Conservation (phyloP, 257 asterid genomes). For the Ocimum tenuiflorum region DNA sequence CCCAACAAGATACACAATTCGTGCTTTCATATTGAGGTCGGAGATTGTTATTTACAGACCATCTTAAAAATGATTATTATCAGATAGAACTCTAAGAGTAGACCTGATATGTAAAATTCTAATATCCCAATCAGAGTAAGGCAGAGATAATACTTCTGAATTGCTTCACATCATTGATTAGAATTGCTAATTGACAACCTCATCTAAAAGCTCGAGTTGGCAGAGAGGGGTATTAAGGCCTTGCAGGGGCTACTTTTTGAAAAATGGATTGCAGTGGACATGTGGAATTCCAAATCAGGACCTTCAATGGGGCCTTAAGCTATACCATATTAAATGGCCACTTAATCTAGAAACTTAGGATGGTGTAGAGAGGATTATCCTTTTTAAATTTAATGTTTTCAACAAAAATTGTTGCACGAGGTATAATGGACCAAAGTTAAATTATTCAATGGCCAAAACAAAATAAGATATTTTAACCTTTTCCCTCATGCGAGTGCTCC, state of each 20-base stretch:
- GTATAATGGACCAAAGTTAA: background rate
- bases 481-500: constrained; percentile 98
- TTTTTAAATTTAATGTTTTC: background rate
- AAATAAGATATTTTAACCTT: constrained; percentile 45
- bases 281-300: too few species aligned
- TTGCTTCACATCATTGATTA: too few species aligned
- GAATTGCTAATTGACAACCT: too few species aligned
- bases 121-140: background rate
- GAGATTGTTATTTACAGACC: background rate
- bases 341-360: background rate
- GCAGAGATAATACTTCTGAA: background rate
- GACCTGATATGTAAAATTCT: background rate
- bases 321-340: background rate
- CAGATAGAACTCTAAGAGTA: background rate
- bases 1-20: background rate
- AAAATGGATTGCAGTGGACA: background rate
- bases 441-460: background rate
- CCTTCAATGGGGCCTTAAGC: background rate
- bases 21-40: background rate
- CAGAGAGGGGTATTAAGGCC: background rate
- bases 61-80: background rate
- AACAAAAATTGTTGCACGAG: background rate
- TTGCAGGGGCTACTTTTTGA: too few species aligned
- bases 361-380: background rate
- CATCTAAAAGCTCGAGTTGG: background rate